Percentiles rank a stretch among this genome's conserved stretches.
Conservation (phyloP, 2,329 filamentous ascomycete genomes). For the Talaromyces sp. region DNA sequence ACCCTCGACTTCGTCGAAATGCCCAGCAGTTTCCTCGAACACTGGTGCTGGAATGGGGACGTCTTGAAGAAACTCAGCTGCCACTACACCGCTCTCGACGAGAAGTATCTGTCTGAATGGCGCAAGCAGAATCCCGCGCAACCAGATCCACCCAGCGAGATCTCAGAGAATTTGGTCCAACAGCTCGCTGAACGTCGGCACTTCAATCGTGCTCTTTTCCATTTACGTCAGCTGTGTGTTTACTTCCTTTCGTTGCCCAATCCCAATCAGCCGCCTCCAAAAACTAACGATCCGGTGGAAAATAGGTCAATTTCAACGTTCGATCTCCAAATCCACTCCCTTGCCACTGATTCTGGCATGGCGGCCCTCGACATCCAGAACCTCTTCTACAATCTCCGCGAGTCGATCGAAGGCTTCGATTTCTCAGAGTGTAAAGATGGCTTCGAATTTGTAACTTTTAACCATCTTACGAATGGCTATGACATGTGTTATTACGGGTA, state of each 20-base stretch:
- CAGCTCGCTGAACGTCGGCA: background rate
- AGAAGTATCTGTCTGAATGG: background rate
- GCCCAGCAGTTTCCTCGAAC: constrained; percentile 42
- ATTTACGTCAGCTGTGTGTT: background rate
- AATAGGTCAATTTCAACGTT: background rate
- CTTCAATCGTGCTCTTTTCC: background rate
- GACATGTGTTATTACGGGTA: background rate
- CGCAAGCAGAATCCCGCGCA: background rate
- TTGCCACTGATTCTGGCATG: background rate
- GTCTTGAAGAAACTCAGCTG: background rate
- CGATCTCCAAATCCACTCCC: background rate
- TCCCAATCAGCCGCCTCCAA: too few species aligned
- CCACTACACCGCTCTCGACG: background rate
- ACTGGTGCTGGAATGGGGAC: constrained; percentile 38
- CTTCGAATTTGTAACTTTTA: background rate
- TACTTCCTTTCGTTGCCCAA: too few species aligned
- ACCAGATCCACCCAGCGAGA: background rate
- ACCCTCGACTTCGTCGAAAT: constrained; percentile 42
- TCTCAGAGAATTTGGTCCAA: background rate
- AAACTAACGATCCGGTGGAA: background rate
- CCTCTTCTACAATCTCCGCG: background rate
- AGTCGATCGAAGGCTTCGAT: background rate
- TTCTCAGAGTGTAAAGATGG: background rate
- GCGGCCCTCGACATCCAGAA: background rate
- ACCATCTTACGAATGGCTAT: background rate